Evolutionary conservation across 176 grass and related monocot genomes (phyloP).

Genomic region (Tillandsia leiboldiana): DNA sequence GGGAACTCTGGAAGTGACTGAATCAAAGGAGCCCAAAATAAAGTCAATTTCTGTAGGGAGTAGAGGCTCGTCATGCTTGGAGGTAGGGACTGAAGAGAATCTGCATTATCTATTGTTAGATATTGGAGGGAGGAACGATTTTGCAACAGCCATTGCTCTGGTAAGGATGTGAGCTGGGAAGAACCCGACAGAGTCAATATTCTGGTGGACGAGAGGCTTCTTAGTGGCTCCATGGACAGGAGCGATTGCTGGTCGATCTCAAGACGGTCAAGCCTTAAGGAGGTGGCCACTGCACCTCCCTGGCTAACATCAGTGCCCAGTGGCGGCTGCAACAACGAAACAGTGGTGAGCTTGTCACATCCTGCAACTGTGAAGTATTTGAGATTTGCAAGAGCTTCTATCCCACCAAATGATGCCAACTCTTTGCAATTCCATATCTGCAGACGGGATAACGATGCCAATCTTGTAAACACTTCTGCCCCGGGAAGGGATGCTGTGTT

Average conservation of each 20-base stretch:
- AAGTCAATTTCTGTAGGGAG: neutral
- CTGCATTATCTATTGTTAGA: neutral
- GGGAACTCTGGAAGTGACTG: neutral
- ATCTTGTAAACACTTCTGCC: neutral
- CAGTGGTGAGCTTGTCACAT: neutral
- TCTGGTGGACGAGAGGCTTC: neutral
- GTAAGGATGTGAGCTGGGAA: neutral
- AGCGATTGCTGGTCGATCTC: neutral
- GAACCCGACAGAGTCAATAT: neutral
- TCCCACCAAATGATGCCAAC: conserved; percentile 2
- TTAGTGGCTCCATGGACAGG: neutral
- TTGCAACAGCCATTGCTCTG: neutral
- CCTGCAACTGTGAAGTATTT: neutral
- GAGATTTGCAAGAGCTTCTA: neutral
- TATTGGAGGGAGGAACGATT: neutral
- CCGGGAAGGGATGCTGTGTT: neutral
- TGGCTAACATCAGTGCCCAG: neutral
- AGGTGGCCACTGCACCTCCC: neutral
- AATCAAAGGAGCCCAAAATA: neutral
- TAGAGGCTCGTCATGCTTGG: neutral
- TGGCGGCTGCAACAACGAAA: neutral
- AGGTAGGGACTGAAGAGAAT: neutral
- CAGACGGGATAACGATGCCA: neutral
- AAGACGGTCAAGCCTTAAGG: neutral
- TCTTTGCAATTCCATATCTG: neutral